Evolutionary conservation across 2,329 filamentous ascomycete species (phyloP).

Genomic region (Stachybotrys echinatus): DNA sequence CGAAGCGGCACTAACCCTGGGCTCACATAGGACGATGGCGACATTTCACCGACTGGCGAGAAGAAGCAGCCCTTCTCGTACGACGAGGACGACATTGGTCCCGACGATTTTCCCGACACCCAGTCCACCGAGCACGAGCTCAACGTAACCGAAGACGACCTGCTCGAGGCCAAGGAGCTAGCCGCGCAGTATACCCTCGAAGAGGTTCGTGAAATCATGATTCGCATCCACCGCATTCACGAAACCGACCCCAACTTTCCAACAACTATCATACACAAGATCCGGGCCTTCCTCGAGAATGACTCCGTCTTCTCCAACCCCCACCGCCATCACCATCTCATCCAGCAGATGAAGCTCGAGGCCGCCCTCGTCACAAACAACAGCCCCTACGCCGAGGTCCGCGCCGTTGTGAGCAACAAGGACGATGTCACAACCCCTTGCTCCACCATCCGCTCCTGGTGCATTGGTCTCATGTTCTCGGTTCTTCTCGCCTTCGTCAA

Average conservation of each 20-base stretch:
- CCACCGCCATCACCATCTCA: constrained; percentile 40
- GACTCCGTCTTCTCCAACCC: constrained; percentile 37
- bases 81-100: constrained; percentile 27
- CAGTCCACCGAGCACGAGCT: constrained; percentile 30
- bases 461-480: constrained; percentile 46
- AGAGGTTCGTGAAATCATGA: constrained; percentile 37
- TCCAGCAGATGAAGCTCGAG: constrained; percentile 51
- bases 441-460: constrained; percentile 51
- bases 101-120: constrained; percentile 20
- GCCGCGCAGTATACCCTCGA: constrained; percentile 36
- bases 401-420: constrained; percentile 50
- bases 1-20: no score
- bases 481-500: constrained; percentile 46
- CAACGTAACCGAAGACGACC: constrained; percentile 40
- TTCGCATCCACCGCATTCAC: constrained; percentile 32
- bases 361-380: constrained; percentile 49
- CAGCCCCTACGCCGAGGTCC: constrained; percentile 53
- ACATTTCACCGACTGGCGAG: neutral
- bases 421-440: constrained; percentile 44
- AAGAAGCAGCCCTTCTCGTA: constrained; percentile 28
- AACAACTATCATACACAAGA: constrained; percentile 30
- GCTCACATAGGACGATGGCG: neutral
- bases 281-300: constrained; percentile 36
- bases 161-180: constrained; percentile 38
- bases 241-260: constrained; percentile 39